Base-by-base conservation (phyloP, 768 basidiomycete species). In the Lactarius trivialis region DNA sequence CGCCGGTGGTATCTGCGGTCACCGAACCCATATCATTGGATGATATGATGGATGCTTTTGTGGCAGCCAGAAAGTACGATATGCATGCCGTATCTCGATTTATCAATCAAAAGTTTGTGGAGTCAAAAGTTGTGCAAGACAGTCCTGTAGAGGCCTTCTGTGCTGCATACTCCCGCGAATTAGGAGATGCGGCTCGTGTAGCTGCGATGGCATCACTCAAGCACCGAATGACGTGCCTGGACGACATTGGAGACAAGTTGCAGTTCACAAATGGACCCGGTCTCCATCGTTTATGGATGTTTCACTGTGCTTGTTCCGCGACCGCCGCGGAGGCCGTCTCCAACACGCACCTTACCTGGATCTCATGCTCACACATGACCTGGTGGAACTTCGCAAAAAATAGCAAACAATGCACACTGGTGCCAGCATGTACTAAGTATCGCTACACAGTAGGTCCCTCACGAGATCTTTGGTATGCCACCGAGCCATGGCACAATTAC, bases 181-280 rank as follows among this genome's bases (percentile, higher is more conserved):
- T 60, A 37, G 30, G 41, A 53, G 51, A 52, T 7, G 36, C 41
- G 11, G 55, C 30, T n/a, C 55, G 55, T 14, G 7, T 41, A 26
- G 55, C 60, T 8, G 60, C 61, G 36, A 58, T 34, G 28, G 52
- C 52, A 34, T 63, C 56, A 37, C 52, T 58, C 21, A 36, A 41
- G 28, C n/a, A 37, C 33, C 39, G 33, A 21, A 12, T 63, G 57
- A 52, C n/a, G n/a, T n/a, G 3, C 5, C 28, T 59, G 45, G 62
- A 59, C 7, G 8, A 3, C 34, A 21, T 59, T 7, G 58, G 45
- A 14, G 41, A 49, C 26, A 30, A 59, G 21, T 21, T 63, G 26
- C 14, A 19, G 17, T 34, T 55, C 45, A 48, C 26, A 32, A 58
- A 59, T 9, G 62, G 57, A 37, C 53, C 33, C 8, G 58, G 50